phyloP scores from a whole-genome alignment of 768 basidiomycete species.

The Leccinum obscurum region DNA sequence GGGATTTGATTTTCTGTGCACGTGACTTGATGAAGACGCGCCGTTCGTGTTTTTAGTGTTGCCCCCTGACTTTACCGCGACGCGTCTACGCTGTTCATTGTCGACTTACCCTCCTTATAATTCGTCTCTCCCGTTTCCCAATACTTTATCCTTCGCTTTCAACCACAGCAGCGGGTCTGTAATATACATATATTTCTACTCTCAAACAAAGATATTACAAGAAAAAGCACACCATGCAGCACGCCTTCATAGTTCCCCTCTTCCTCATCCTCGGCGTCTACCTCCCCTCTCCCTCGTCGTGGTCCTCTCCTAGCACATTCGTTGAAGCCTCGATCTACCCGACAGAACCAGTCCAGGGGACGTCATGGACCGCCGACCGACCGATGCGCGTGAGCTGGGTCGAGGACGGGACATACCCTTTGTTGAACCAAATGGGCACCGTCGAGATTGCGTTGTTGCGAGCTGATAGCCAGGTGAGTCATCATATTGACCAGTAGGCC shows the following conservation, averaged over 20 bases:
- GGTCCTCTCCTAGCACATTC: background rate
- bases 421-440: slow-evolving; percentile 41
- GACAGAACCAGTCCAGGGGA: slow-evolving; percentile 47
- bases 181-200: background rate
- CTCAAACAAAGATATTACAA: background rate
- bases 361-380: slow-evolving; percentile 46
- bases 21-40: slow-evolving; percentile 20
- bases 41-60: background rate
- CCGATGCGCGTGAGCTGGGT: slow-evolving; percentile 47
- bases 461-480: slow-evolving; percentile 11
- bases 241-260: background rate
- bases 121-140: slow-evolving; percentile 3
- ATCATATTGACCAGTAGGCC: background rate
- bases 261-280: slow-evolving; percentile 1
- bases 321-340: slow-evolving; percentile 46
- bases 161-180: slow-evolving; percentile 32
- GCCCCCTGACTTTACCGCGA: no score
- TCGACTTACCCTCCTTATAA: background rate
- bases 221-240: slow-evolving; percentile 12
- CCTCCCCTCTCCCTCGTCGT: slow-evolving; percentile 5
- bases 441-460: slow-evolving; percentile 49
- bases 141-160: slow-evolving; percentile 1
- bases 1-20: slow-evolving; percentile 27
- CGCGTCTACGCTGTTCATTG: background rate
- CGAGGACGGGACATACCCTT: slow-evolving; percentile 46